Evolutionary conservation across 1,139 yeast genomes (phyloP).

Genomic region (Pneumocystis carinii): DNA sequence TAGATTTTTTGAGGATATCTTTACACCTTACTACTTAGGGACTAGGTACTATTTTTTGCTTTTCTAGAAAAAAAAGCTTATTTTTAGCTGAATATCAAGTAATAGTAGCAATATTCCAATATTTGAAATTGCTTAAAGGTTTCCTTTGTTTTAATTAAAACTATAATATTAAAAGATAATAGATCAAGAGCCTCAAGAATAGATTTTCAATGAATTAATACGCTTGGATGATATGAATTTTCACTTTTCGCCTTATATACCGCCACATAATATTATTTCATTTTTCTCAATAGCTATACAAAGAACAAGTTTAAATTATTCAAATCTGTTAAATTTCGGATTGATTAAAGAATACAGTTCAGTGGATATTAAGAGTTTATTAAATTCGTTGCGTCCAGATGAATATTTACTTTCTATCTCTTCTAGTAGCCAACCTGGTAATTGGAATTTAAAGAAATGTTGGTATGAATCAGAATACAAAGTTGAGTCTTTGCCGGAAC

Average conservation of each 20-base stretch:
- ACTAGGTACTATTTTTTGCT: neutral
- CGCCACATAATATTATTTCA: no score
- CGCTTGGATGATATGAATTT: slow-evolving; percentile 37
- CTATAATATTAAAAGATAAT: neutral
- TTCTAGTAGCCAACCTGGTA: slow-evolving; percentile 21
- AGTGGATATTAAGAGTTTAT: slow-evolving; percentile 38
- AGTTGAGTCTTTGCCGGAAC: slow-evolving; percentile 20
- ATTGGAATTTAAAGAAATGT: slow-evolving; percentile 39
- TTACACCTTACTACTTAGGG: neutral
- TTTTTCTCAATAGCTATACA: no score
- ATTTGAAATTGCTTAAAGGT: slow-evolving; percentile 41
- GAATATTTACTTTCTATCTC: slow-evolving; percentile 43
- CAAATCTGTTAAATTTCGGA: no score
- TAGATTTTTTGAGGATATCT: neutral
- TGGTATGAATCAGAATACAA: slow-evolving; percentile 87
- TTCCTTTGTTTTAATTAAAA: neutral
- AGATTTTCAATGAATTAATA: slow-evolving; percentile 37
- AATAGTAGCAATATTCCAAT: slow-evolving; percentile 53
- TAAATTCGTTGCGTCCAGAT: slow-evolving; percentile 34
- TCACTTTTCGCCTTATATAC: no score
- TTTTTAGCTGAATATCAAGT: slow-evolving; percentile 40
- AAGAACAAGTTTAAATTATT: no score
- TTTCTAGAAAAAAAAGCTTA: neutral
- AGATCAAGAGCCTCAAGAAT: slow-evolving; percentile 42
- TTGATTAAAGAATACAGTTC: slow-evolving; percentile 38